Percentiles rank a stretch among this genome's conserved stretches.
These are phyloP conservation scores for Syzygium oleosum DNA, from an alignment of 345 rosid genomes.

Conservation along the genomic window DNA sequence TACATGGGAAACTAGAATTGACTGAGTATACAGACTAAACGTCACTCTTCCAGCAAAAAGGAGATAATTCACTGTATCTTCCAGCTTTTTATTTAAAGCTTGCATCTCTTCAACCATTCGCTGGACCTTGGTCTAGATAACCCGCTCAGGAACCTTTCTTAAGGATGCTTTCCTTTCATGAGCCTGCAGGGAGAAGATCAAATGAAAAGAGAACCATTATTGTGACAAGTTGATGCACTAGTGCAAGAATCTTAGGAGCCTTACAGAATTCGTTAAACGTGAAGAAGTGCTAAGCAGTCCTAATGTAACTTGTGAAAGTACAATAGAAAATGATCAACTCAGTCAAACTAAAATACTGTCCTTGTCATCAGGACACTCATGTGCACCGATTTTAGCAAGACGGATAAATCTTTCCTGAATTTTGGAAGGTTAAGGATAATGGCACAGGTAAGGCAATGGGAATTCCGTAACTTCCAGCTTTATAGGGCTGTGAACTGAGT, in stretches of 20 bases:
- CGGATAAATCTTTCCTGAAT: neutral
- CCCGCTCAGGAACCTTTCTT: conserved; percentile 69
- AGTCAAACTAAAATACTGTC: neutral
- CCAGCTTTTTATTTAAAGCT: conserved; percentile 60
- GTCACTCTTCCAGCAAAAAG: neutral
- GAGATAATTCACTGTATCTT: conserved; percentile 53
- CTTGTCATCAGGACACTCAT: neutral
- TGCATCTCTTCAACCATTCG: conserved; percentile 91
- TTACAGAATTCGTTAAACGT: neutral
- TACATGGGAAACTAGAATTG: neutral
- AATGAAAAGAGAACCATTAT: neutral
- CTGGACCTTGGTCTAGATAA: conserved; percentile 57
- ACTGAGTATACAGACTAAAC: neutral
- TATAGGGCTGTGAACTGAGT: neutral
- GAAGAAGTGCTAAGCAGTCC: neutral
- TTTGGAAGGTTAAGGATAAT: neutral
- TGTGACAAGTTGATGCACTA: neutral
- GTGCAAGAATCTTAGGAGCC: neutral
- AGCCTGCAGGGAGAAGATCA: conserved; percentile 31
- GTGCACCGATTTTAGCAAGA: neutral
- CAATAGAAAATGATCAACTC: neutral
- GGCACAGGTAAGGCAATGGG: neutral
- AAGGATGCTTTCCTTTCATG: conserved; percentile 53
- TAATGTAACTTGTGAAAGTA: neutral
- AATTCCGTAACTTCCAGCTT: neutral